Base-by-base conservation (phyloP, 2,329 filamentous ascomycete species). In the Aspergillus tamarii region DNA sequence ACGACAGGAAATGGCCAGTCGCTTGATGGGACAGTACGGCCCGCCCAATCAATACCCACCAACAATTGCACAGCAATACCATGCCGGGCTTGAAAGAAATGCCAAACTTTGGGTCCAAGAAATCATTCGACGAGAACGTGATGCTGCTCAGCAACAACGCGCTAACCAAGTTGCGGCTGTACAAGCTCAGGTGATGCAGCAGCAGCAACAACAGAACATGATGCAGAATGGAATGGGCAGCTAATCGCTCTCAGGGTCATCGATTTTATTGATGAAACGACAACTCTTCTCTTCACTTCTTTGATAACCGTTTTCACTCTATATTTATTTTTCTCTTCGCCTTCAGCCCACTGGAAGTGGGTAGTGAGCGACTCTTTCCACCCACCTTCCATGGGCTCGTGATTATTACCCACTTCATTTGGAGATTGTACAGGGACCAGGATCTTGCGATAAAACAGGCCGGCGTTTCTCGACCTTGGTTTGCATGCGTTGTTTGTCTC, bases 201-300 rank as follows among this genome's bases (percentile, higher is more conserved):
- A 79, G 57, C 77, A 78, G 26, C 76, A 78, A 62, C 76, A 78
- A 32, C 76, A 78, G 64, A 78, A 77, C 52, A 79, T 80, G 75
- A 80, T 80, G 78, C 75, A 78, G 43, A 78, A 77, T 62, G 76
- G 74, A 30, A 76, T 77, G 72, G 76, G 75, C 6, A 78, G 75
- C 59, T 77, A 69, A 70, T 48, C 43, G 34, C 28, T 45, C 12
- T 45, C n/a, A n/a, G n/a, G n/a, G 52, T 23, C 32, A 23, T 39
- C 28, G 28, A 52, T 34, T 3, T 19, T 9, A 41, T 41, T 19
- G 39, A 52, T 23, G 48, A 55, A 36, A 39, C 21, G 11, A 39
- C 52, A 16, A 32, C 26, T 45, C 39, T 26, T 52, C 26, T 45
- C 9, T 8, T 56, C 23, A 43, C 6, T 8, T 36, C 21, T 54